Conservation (phyloP, 2,329 filamentous ascomycete genomes). For the Diaporthe vexans region DNA sequence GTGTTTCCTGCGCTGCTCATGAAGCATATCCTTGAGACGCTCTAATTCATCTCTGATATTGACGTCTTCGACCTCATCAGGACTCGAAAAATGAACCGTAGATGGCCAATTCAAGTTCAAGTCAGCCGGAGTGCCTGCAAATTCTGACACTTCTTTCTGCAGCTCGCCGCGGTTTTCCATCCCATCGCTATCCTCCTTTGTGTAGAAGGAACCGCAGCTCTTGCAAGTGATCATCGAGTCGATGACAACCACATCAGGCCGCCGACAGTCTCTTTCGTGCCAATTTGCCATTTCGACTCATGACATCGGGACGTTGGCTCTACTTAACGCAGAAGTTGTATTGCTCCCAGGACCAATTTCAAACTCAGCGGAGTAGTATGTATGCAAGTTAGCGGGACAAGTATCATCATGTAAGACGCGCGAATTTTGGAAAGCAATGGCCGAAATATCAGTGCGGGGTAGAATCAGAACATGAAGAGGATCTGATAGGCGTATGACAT, state of each 20-base stretch:
- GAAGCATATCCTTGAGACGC: background rate
- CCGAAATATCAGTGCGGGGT: background rate
- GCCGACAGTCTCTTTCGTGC: background rate
- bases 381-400: background rate
- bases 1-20: background rate
- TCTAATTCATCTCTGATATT: background rate
- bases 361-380: background rate
- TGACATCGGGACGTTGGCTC: too few relatives aligned
- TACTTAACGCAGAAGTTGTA: too few relatives aligned
- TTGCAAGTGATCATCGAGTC: slow-evolving; percentile 6
- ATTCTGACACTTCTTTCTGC: background rate
- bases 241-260: background rate
- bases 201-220: slow-evolving; percentile 17
- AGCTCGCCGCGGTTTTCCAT: background rate
- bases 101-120: background rate
- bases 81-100: background rate
- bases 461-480: background rate
- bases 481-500: background rate
- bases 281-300: background rate
- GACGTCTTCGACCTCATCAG: background rate
- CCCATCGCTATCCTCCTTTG: background rate
- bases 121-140: background rate
- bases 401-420: background rate
- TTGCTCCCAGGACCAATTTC: too few relatives aligned
- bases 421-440: background rate